Percentiles rank a stretch among this genome's conserved stretches.
These are phyloP conservation scores for Cetraspora pellucida DNA, from an alignment of 192 early-diverging fungal species.

Conservation along the genomic window DNA sequence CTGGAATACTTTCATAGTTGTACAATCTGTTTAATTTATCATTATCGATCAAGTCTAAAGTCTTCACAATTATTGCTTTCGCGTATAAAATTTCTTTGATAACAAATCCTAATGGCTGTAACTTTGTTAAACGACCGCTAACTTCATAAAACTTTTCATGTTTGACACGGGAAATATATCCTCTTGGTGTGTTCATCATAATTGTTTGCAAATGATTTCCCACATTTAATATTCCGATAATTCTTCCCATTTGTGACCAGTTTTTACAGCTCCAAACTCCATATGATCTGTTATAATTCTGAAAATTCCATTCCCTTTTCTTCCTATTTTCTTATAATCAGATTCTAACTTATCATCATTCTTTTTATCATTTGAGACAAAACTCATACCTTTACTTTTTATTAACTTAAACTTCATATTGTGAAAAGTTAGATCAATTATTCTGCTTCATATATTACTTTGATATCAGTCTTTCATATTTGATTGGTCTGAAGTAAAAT, in stretches of 20 bases:
- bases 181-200: not conserved
- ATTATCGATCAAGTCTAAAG: slow-evolving; percentile 2
- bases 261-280: slow-evolving; percentile 13
- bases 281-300: not conserved
- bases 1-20: too few relatives aligned
- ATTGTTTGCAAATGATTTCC: slow-evolving; percentile 2
- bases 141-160: slow-evolving; percentile 30
- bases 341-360: not conserved
- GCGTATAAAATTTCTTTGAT: slow-evolving; percentile 2
- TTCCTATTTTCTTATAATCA: slow-evolving; percentile 23
- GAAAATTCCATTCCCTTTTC: slow-evolving; percentile 12
- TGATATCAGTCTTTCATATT: slow-evolving; percentile 16
- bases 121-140: slow-evolving; percentile 9
- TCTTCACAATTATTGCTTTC: not conserved
- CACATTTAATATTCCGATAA: slow-evolving; percentile 24
- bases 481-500: slow-evolving; percentile 4
- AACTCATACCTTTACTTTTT: not conserved
- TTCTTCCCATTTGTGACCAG: slow-evolving; percentile 18
- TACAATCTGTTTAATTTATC: not conserved
- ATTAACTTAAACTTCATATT: slow-evolving; percentile 15
- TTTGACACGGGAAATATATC: slow-evolving; percentile 19
- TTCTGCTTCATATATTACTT: slow-evolving; percentile 4
- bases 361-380: slow-evolving; percentile 13
- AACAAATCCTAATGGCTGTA: slow-evolving; percentile 15
- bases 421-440: slow-evolving; percentile 12